phyloP scores from a whole-genome alignment of 257 asterid genomes.

The Solanum ossicruentum region DNA sequence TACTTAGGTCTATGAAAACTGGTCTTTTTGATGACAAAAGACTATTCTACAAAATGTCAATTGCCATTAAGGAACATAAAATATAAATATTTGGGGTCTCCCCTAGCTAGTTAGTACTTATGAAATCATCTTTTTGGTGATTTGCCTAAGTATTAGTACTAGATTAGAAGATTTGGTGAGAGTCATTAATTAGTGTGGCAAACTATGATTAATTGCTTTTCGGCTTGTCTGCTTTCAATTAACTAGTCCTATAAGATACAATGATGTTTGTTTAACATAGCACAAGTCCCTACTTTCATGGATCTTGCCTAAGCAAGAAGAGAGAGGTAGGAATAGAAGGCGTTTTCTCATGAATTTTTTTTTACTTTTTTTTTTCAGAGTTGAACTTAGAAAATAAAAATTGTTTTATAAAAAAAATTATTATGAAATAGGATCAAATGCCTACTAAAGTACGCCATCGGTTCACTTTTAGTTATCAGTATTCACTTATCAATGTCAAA shows the following conservation, averaged over 20 bases:
- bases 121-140: background rate
- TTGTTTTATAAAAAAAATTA: too few species aligned
- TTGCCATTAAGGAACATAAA: background rate
- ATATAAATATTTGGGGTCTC: background rate
- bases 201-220: conserved; percentile 8
- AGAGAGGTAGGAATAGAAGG: background rate
- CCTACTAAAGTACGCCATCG: too few species aligned
- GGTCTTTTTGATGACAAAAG: background rate
- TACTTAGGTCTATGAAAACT: background rate
- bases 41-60: background rate
- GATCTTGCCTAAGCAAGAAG: background rate
- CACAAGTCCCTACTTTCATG: conserved; percentile 1
- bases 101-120: background rate
- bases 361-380: fast-evolving
- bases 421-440: too few species aligned
- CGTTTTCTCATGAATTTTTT: background rate
- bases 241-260: background rate
- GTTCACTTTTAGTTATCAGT: too few species aligned
- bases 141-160: background rate
- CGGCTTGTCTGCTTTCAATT: background rate
- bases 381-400: background rate
- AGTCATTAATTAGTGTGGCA: background rate
- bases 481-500: too few species aligned
- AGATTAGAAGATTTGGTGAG: background rate
- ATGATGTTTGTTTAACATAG: background rate